Conservation (phyloP, 257 asterid species). For the Rauvolfia tetraphylla region DNA sequence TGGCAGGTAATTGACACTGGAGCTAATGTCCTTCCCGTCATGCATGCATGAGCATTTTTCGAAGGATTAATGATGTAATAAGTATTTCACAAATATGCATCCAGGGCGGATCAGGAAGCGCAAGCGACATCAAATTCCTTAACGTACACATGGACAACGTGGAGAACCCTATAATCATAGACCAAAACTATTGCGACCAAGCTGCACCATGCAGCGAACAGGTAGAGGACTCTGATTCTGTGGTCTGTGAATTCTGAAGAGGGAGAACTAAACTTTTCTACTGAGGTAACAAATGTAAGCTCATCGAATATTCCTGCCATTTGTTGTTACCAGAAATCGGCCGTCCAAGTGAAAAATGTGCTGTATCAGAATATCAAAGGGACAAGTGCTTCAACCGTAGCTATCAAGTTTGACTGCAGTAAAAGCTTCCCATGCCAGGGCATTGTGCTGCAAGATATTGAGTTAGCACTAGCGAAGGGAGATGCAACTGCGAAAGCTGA, state of each 20-base stretch:
- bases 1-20: conserved; percentile 83
- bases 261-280: too few species aligned
- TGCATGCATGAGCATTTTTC: too few species aligned
- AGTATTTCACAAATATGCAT: background rate
- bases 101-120: conserved; percentile 91
- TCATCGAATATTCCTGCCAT: background rate
- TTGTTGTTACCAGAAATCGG: conserved; percentile 34
- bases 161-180: conserved; percentile 69
- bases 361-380: conserved; percentile 61
- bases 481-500: conserved; percentile 42
- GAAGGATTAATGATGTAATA: too few species aligned
- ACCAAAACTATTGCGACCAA: conserved; percentile 76
- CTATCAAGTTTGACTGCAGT: conserved; percentile 58
- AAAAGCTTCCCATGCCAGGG: conserved; percentile 54
- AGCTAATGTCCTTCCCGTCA: too few species aligned
- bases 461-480: conserved; percentile 22
- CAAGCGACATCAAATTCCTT: conserved; percentile 65
- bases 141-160: conserved; percentile 62
- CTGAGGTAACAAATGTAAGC: too few species aligned
- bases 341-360: conserved; percentile 57
- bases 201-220: conserved; percentile 49
- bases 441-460: conserved; percentile 53
- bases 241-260: too few species aligned
- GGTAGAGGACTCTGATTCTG: too few species aligned
- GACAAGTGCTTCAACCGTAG: conserved; percentile 53